Evolutionary conservation across 768 basidiomycete genomes (phyloP), one percentile per base, ranked within the genome.

Genomic region (Crassisporium funariophilum): DNA sequence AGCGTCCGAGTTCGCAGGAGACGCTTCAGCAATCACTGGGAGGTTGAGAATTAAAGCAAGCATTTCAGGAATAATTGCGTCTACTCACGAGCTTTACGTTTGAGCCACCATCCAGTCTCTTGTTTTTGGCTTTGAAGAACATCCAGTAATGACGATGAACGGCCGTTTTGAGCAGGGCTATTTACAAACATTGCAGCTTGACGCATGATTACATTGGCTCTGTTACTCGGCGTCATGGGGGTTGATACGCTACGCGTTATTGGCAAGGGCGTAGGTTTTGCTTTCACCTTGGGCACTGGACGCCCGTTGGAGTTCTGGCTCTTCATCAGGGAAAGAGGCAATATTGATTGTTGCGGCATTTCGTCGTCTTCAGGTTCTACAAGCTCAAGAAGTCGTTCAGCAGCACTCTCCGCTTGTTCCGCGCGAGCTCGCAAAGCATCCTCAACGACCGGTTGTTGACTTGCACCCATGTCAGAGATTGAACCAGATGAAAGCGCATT

Each of bases 381-480:
- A 12, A 95, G 76, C 63, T 97, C 95, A 29, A 95, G 63, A 20
- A 98, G 68, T 39, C 91, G 79, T 62, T 91, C 86, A 0, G 95
- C 95, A 6, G 93, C 90, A 60, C 91, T 93, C 62, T 94, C 91
- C 0, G 95, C 95, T 62, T 97, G 95, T 56, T 90, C 89, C 1
- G 95, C 94, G 42, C 90, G 81, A 2, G 90, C 90, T 35, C 85
- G 79, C 55, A 95, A 65, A 22, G 86, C 91, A 60, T 95, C 94
- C 59, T 95, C 93, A 4, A 94, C 78, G 10, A 82, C 73, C 54
- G 76, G 63, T 53, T 74, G 71, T 53, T 77, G 69, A 45, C 61
- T 50, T 15, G 49, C 48, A 40, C 50, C 41, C 42, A 62, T 62
- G 44, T 68, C 70, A 13, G 67, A 61, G 25, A 73, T 52, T 2